Evolutionary conservation across 2,329 filamentous ascomycete species (phyloP), one percentile per base, ranked within the genome.

Genomic region (Claviceps sorghi): DNA sequence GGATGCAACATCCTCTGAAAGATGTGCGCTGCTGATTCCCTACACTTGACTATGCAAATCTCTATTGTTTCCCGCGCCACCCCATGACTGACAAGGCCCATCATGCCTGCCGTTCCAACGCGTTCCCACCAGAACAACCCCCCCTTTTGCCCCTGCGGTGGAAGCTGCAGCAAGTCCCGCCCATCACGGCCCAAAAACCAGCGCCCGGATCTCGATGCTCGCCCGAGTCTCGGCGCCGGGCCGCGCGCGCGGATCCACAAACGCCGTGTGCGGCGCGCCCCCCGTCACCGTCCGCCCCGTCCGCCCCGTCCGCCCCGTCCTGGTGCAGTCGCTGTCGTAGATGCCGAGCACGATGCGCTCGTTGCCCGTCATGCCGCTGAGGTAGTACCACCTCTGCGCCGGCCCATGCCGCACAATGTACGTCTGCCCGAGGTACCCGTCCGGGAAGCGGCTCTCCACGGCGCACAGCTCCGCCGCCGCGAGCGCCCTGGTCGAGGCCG

Each of bases 151-250:
- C n/a, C n/a, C n/a, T n/a, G n/a, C n/a, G n/a, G n/a, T n/a, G n/a
- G n/a, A n/a, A n/a, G n/a, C n/a, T n/a, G n/a, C n/a, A n/a, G n/a
- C n/a, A n/a, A n/a, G n/a, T n/a, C n/a, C n/a, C n/a, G n/a, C n/a
- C n/a, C n/a, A n/a, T n/a, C n/a, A n/a, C 15, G 74, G 72, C 0
- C 84, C 86, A 74, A 95, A 95, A 0, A 95, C 85, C 65, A 95
- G 72, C 38, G 86, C 82, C 59, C 90, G 77, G 17, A 95, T 86
- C 67, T 96, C 90, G 64, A 96, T 95, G 64, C 88, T 95, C 72
- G 95, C 86, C 58, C 89, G 76, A 0, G 78, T 78, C 57, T 82
- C 80, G 4, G 85, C 87, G 46, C 83, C 84, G 19, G 74, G 69
- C 2, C 81, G 78, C 1, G 85, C 88, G 54, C 83, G 72, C 2